Evolutionary conservation across 2,329 filamentous ascomycete species (phyloP), one percentile per base, ranked within the genome.

Genomic region (Cadophora luteo-olivacea): DNA sequence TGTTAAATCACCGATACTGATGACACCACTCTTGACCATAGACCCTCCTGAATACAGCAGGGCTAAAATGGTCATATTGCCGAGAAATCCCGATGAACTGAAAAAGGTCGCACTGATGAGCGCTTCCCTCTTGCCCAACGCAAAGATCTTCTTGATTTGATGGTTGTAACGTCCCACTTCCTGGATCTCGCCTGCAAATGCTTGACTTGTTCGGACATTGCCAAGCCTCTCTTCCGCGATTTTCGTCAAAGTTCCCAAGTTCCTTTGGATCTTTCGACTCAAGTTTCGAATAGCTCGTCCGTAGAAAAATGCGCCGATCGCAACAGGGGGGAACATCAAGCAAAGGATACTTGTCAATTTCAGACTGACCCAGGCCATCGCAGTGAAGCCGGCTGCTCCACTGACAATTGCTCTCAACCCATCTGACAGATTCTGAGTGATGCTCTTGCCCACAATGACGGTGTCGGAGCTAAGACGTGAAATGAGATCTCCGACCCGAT

Each of bases 211-310:
- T 78, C 94, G 92, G 69, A 99, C 94, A 79, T 98, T 99, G 66
- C 96, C 95, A 25, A 99, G 83, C n/a, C 96, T 90, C 80, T 99
- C 97, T 82, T 99, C 97, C 0, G 96, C 96, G 78, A 99, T 97
- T 81, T 98, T 99, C 45, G 95, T 97, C 73, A 99, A 82, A 0
- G 92, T 92, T 74, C 96, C 96, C 14, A 99, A 82, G 74, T 97
- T 97, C 82, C 93, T 94, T 81, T 99, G 96, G 63, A 98, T 97
- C 74, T 93, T 91, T 61, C 95, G 90, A 78, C 94, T 97, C 69
- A 99, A 83, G 75, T 94, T 97, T 68, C 97, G 88, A 75, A 98
- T 94, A 33, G 92, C 86, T 72, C 95, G 88, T 69, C 96, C 96
- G 74, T 97, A 98, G 77, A 99, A 87, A 79, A 97, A 94, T 25